These are phyloP conservation scores for Pyrenula aspistea DNA, from an alignment of 495 filamentous ascomycete genomes.

Conservation along the genomic window DNA sequence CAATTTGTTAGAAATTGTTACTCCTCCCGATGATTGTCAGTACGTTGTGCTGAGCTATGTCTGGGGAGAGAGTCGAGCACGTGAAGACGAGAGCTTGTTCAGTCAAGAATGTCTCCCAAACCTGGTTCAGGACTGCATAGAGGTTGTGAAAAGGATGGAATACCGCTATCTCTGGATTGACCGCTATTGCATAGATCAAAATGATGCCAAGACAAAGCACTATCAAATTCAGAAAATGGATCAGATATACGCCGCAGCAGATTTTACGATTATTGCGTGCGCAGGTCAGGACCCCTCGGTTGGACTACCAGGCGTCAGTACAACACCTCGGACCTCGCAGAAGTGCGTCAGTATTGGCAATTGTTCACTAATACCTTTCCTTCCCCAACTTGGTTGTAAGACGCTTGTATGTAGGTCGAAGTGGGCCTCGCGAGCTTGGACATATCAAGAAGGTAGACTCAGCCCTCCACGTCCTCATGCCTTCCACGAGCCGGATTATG, in stretches of 20 bases:
- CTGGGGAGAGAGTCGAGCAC: background rate
- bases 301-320: background rate
- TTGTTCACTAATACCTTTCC: background rate
- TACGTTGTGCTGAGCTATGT: constrained; percentile 6
- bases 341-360: background rate
- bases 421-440: background rate
- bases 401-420: background rate
- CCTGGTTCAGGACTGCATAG: background rate
- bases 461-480: background rate
- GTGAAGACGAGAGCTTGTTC: background rate
- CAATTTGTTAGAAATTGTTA: background rate
- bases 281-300: background rate
- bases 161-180: background rate
- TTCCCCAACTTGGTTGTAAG: background rate
- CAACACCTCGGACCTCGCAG: background rate
- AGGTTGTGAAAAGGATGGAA: background rate
- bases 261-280: constrained; percentile 1
- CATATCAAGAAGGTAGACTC: background rate
- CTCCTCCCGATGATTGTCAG: background rate
- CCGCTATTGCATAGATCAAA: background rate
- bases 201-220: background rate
- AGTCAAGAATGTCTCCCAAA: background rate
- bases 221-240: background rate
- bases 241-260: background rate
- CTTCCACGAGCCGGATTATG: background rate